Base-by-base conservation (phyloP, 2,329 filamentous ascomycete genomes). In the Ophiosphaerella korrae region DNA sequence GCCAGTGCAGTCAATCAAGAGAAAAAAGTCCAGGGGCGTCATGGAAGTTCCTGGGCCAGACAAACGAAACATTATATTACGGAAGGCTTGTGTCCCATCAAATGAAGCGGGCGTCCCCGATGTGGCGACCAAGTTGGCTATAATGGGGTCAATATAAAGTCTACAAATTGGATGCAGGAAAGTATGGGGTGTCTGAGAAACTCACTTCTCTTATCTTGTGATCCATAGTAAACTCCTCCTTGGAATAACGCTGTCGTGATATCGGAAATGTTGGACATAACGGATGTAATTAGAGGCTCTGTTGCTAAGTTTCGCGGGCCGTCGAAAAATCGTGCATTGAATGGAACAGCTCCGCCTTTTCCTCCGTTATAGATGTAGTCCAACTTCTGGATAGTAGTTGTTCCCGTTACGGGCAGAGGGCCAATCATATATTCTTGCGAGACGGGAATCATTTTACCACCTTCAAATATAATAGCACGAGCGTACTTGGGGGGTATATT, bases 351-450 rank as follows among this genome's bases (percentile, higher is more conserved):
- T 16, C 63, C 66, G n/a, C 63, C 62, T 31, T 63, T 70, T 2
- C 75, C 75, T 5, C 77, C 77, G 38, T 67, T 66, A 40, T 67
- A 64, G 18, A 69, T 55, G 18, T 63, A 68, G 18, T 67, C 62
- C 13, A 71, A 57, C 33, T 63, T 67, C 26, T 61, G 42, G 12
- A 69, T 65, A 1, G 42, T 60, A 8, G 62, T 70, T 26, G 70
- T 54, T 16, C 58, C 45, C 7, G 63, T 66, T 3, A 80, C 68
- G 2, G 80, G 80, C 3, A 82, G 70, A 2, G 80, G 79, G 0
- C 80, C 56, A 52, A 55, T 48, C 70, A 79, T 78, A 55, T 77
- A 80, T 54, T 82, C 78, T 48, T 79, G 75, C 5, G 75, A 76
- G 24, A 77, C 72, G 1, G 78, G 78, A 11, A 74, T 70, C 3